phyloP scores from a whole-genome alignment of 1,284 basidiomycete species.

The Pascua guehoae region DNA sequence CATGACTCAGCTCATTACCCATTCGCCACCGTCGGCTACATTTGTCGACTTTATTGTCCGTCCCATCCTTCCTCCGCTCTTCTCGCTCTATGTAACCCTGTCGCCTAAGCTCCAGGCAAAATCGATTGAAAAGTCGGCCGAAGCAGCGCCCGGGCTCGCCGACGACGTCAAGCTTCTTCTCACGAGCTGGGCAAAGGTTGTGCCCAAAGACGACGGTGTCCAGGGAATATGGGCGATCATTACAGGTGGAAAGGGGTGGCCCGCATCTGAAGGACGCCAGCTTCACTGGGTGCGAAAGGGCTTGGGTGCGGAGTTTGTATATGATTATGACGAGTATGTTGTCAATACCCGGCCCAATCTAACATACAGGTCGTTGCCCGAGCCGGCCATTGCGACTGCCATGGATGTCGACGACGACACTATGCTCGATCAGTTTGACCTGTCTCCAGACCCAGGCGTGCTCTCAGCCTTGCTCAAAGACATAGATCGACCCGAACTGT shows the following conservation, averaged over 20 bases:
- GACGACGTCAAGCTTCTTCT: conserved; percentile 58
- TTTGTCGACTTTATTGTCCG: conserved; percentile 63
- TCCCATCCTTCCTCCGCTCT: conserved; percentile 65
- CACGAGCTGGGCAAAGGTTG: conserved; percentile 68
- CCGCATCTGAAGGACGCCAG: conserved; percentile 7
- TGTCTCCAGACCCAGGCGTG: conserved; percentile 67
- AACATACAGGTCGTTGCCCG: not conserved
- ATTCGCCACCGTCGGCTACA: conserved; percentile 70
- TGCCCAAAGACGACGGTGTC: conserved; percentile 56
- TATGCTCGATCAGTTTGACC: conserved; percentile 59
- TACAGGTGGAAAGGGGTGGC: conserved; percentile 53
- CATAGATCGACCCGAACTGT: conserved; percentile 64
- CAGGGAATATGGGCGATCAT: conserved; percentile 62
- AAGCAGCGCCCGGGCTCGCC: conserved; percentile 56
- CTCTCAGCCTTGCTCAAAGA: conserved; percentile 64
- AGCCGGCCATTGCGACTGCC: conserved; percentile 49
- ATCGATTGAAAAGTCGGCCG: conserved; percentile 18
- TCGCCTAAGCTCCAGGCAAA: conserved; percentile 33
- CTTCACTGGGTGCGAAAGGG: conserved; percentile 28
- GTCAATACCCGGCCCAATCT: conserved; percentile 6
- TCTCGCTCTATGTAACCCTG: conserved; percentile 61
- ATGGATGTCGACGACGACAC: conserved; percentile 55
- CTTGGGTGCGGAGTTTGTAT: conserved; percentile 10
- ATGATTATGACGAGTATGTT: conserved; percentile 15
- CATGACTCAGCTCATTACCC: conserved; percentile 46